Percentiles rank a stretch among this genome's conserved stretches.
Conservation (phyloP, 331 rosid genomes). For the Prunus yedoensis region DNA sequence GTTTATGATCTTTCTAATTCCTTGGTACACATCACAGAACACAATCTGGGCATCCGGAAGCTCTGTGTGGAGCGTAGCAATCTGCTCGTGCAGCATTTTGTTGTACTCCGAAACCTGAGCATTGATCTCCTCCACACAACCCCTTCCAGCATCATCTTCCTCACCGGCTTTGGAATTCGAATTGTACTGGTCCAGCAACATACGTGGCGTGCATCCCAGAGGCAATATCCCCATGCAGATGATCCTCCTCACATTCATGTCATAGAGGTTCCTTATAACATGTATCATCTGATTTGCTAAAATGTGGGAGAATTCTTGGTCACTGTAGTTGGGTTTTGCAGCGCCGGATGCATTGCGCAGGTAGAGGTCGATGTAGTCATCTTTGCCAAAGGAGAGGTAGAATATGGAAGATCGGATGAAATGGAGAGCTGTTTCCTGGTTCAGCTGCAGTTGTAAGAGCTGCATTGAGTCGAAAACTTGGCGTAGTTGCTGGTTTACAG, state of each 20-base stretch:
- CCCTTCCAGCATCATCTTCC: slow-evolving; percentile 19
- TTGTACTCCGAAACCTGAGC: slow-evolving; percentile 60
- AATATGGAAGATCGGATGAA: slow-evolving; percentile 65
- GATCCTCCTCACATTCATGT: slow-evolving; percentile 64
- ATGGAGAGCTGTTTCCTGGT: slow-evolving; percentile 32
- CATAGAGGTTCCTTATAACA: slow-evolving; percentile 58
- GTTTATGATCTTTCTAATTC: slow-evolving; percentile 56
- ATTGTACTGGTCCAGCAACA: slow-evolving; percentile 24
- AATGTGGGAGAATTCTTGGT: slow-evolving; percentile 45
- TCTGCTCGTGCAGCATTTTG: slow-evolving; percentile 38
- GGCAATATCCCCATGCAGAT: slow-evolving; percentile 72
- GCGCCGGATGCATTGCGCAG: slow-evolving; percentile 30
- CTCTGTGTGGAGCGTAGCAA: slow-evolving; percentile 42
- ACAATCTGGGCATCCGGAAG: slow-evolving; percentile 50
- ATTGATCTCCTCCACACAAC: slow-evolving; percentile 57
- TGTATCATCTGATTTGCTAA: slow-evolving; percentile 61
- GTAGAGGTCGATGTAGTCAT: slow-evolving; percentile 61
- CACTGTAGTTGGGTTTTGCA: slow-evolving; percentile 13
- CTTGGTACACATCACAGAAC: slow-evolving; percentile 74
- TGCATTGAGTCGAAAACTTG: slow-evolving; percentile 71
- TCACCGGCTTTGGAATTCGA: background rate
- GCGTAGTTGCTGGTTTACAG: slow-evolving; percentile 79
- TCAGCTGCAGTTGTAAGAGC: slow-evolving; percentile 58
- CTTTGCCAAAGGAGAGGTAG: slow-evolving; percentile 77
- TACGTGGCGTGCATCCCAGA: slow-evolving; percentile 71